phyloP scores from a whole-genome alignment of 768 basidiomycete species.

The Tylopilus balloui region DNA sequence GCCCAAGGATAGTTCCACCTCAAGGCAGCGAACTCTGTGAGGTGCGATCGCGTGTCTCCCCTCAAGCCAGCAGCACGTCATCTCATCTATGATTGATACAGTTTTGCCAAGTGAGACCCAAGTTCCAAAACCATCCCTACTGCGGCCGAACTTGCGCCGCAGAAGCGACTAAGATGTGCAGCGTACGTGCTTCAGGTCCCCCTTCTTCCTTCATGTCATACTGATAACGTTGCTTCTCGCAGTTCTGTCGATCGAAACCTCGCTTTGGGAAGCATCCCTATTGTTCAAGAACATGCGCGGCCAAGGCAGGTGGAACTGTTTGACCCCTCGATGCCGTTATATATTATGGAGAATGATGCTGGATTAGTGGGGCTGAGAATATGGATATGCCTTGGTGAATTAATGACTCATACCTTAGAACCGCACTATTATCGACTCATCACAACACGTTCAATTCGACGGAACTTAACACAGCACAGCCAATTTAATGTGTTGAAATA shows the following conservation, averaged over 20 bases:
- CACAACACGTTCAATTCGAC: background rate
- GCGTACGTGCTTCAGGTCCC: slow-evolving; percentile 15
- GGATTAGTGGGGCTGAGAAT: background rate
- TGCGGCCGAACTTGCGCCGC: slow-evolving; percentile 64
- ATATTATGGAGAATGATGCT: background rate
- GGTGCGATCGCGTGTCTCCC: slow-evolving; percentile 15
- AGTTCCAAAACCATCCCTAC: slow-evolving; percentile 54
- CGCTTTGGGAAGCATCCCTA: slow-evolving; percentile 33
- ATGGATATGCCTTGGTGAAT: slow-evolving; percentile 8
- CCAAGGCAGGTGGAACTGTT: slow-evolving; percentile 17
- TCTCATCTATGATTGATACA: slow-evolving; percentile 28
- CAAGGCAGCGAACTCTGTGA: slow-evolving; percentile 26
- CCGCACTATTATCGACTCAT: slow-evolving; percentile 7
- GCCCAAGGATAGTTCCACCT: slow-evolving; percentile 2
- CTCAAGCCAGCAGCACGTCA: background rate
- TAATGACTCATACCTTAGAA: slow-evolving; percentile 22
- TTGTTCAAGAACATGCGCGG: slow-evolving; percentile 32
- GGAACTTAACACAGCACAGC: background rate
- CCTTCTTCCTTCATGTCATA: background rate
- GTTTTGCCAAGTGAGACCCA: slow-evolving; percentile 55
- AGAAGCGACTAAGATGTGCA: slow-evolving; percentile 35
- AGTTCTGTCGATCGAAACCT: slow-evolving; percentile 30
- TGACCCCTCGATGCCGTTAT: slow-evolving; percentile 1
- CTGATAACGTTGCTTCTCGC: slow-evolving; percentile 5
- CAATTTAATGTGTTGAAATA: background rate